Evolutionary conservation across 2,329 filamentous ascomycete genomes (phyloP).

Genomic region (Rutstroemia sp.): DNA sequence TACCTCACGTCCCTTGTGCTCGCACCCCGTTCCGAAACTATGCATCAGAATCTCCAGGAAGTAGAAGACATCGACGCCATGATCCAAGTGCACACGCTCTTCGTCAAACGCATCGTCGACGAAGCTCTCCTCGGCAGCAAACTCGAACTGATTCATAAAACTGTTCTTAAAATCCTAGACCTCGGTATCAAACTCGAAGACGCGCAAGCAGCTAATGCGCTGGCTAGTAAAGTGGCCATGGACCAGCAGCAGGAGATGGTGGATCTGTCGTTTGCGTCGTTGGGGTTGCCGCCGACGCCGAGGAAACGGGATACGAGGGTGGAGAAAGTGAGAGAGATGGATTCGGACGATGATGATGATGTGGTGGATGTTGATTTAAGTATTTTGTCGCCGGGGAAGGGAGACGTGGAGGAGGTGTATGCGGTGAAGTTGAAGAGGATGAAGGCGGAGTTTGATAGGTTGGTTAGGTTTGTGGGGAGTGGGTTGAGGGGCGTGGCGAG

Average conservation of each 20-base stretch:
- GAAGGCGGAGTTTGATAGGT: constrained; percentile 53
- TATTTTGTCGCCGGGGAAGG: constrained; percentile 29
- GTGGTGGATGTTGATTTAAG: constrained; percentile 30
- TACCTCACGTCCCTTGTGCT: constrained; percentile 72
- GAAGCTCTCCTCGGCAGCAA: constrained; percentile 64
- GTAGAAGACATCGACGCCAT: constrained; percentile 75
- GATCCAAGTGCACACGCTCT: constrained; percentile 60
- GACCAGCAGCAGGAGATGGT: constrained; percentile 25
- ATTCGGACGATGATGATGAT: constrained; percentile 26
- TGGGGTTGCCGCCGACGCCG: constrained; percentile 25
- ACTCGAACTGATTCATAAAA: constrained; percentile 62
- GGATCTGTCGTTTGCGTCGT: constrained; percentile 25
- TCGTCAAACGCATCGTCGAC: constrained; percentile 53
- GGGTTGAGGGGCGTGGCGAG: constrained; percentile 70
- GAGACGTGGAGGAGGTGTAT: constrained; percentile 35
- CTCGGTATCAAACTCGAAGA: constrained; percentile 64
- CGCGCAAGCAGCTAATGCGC: constrained; percentile 36
- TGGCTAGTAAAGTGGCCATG: constrained; percentile 15
- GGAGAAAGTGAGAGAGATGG: background rate
- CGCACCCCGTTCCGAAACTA: constrained; percentile 46
- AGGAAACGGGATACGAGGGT: constrained; percentile 20
- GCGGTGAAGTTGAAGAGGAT: constrained; percentile 47
- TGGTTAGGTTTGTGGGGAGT: constrained; percentile 62
- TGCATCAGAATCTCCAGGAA: constrained; percentile 49
- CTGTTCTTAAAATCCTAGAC: constrained; percentile 70